These are phyloP conservation scores for Diaporthe citriasiana DNA, from an alignment of 2,329 filamentous ascomycete species.

Conservation along the genomic window DNA sequence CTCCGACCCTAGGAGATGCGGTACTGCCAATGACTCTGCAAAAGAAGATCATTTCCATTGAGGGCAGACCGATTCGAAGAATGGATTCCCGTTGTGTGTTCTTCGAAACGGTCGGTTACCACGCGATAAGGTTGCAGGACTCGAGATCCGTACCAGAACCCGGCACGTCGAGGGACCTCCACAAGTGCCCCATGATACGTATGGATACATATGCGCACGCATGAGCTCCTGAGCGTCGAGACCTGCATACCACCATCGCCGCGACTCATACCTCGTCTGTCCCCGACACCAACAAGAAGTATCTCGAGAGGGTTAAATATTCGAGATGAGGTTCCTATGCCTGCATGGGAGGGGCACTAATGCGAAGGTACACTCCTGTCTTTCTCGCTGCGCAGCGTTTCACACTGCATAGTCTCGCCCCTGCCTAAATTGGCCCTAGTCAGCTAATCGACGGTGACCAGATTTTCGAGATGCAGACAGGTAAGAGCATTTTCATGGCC, in stretches of 20 bases:
- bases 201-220: slow-evolving; percentile 24
- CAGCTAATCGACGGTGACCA: slow-evolving; percentile 3
- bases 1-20: background rate
- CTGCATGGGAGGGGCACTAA: slow-evolving; percentile 20
- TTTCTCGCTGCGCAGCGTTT: background rate
- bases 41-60: slow-evolving; percentile 21
- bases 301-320: background rate
- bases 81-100: background rate
- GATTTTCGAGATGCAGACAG: slow-evolving; percentile 29
- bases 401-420: no score
- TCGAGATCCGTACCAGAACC: slow-evolving; percentile 25
- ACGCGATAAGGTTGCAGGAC: slow-evolving; percentile 13
- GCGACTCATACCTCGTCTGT: background rate
- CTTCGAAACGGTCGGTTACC: background rate
- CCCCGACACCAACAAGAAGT: no score
- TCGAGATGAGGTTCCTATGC: slow-evolving; percentile 18
- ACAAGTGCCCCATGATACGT: background rate
- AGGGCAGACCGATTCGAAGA: slow-evolving; percentile 1
- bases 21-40: slow-evolving; percentile 3
- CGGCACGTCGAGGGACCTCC: background rate
- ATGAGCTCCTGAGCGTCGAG: background rate
- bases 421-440: background rate
- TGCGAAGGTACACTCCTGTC: background rate
- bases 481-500: background rate
- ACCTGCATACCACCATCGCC: background rate